Evolutionary conservation across 1,284 basidiomycete genomes (phyloP).

Genomic region (Boletellus deceptivus): DNA sequence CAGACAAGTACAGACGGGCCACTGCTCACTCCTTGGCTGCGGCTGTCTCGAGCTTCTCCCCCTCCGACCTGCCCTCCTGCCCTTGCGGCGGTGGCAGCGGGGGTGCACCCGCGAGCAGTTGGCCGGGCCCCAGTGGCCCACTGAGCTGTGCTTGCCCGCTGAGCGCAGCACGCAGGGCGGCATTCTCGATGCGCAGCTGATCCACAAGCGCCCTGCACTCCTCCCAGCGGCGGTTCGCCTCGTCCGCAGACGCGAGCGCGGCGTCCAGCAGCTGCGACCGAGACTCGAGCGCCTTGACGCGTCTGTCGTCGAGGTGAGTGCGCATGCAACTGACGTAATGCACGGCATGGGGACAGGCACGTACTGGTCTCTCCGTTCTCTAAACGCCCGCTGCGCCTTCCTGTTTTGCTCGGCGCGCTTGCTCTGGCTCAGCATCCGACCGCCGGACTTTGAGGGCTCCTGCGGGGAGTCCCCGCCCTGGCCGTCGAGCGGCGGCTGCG

Average conservation of each 20-base stretch:
- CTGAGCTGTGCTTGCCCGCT: constrained; percentile 39
- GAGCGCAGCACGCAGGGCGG: constrained; percentile 53
- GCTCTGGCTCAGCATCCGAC: constrained; percentile 64
- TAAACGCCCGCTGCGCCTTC: constrained; percentile 81
- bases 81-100: constrained; percentile 22
- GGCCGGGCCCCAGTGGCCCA: constrained; percentile 25
- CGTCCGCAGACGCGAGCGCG: constrained; percentile 77
- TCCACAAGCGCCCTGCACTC: constrained; percentile 80
- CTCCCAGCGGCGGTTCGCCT: constrained; percentile 82
- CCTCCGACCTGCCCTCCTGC: constrained; percentile 29
- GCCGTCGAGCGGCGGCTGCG: constrained; percentile 31
- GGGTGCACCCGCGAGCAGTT: constrained; percentile 23
- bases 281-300: constrained; percentile 79
- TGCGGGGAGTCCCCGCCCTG: constrained; percentile 12
- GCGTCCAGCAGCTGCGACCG: constrained; percentile 79
- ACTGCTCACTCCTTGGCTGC: constrained; percentile 23
- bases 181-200: constrained; percentile 77
- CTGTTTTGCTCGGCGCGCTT: constrained; percentile 86
- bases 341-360: constrained; percentile 22
- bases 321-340: not conserved
- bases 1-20: constrained; percentile 1
- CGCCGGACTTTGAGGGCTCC: constrained; percentile 24
- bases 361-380: constrained; percentile 80
- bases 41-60: constrained; percentile 28
- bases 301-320: constrained; percentile 44